Percentiles rank a stretch among this genome's conserved stretches.
phyloP scores from a whole-genome alignment of 2,329 filamentous ascomycete species.

The Alternaria dauci region DNA sequence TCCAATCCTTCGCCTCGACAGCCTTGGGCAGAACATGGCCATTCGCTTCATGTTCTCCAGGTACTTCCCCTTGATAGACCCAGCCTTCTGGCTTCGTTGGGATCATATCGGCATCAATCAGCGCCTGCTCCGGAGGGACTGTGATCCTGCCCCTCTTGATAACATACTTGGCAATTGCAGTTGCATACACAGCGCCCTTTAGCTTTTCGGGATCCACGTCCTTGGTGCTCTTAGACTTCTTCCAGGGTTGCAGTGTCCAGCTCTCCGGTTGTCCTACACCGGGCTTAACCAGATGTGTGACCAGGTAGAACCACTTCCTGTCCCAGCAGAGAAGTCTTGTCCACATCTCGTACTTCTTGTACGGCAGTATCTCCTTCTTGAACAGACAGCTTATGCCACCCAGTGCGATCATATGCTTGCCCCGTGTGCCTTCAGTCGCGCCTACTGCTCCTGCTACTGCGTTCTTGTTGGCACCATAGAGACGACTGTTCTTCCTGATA shows the following conservation, averaged over 20 bases:
- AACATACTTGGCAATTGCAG: constrained; percentile 60
- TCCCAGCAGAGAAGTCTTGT: constrained; percentile 59
- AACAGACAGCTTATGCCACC: constrained; percentile 60
- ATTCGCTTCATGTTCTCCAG: constrained; percentile 21
- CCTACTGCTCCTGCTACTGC: constrained; percentile 26
- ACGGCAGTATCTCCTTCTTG: constrained; percentile 57
- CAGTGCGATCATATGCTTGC: constrained; percentile 52
- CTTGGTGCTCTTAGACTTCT: constrained; percentile 32
- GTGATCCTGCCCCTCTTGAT: constrained; percentile 72
- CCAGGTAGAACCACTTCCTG: constrained; percentile 60
- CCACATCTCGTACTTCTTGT: constrained; percentile 58
- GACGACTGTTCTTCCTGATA: constrained; percentile 47
- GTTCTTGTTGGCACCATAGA: constrained; percentile 32
- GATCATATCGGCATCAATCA: constrained; percentile 76
- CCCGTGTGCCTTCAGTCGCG: constrained; percentile 30
- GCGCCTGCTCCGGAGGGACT: constrained; percentile 78
- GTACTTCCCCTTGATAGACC: constrained; percentile 29
- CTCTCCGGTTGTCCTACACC: constrained; percentile 53
- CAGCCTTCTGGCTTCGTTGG: constrained; percentile 73
- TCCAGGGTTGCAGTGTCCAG: constrained; percentile 59
- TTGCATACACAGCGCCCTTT: constrained; percentile 58
- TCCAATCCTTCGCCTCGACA: constrained; percentile 58
- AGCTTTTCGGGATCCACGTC: constrained; percentile 46
- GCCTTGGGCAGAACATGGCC: constrained; percentile 36
- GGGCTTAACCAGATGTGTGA: constrained; percentile 58